Conservation (phyloP, 306 rosid species). For the Fragaria iinumae region DNA sequence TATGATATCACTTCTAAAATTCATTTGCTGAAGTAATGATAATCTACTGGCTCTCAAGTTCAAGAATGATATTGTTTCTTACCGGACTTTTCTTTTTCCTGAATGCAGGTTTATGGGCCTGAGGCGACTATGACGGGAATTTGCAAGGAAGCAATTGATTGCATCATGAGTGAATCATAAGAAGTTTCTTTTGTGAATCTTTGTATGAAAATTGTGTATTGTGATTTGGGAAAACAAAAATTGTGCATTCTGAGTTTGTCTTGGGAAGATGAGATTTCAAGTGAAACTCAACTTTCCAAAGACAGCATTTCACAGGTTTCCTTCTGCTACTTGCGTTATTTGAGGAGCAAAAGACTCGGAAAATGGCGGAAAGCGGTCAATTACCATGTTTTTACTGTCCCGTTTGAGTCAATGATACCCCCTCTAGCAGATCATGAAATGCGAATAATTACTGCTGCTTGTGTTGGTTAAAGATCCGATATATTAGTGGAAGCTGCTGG, state of each 20-base stretch:
- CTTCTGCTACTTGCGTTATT: background rate
- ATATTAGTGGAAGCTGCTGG: background rate
- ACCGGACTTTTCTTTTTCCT: background rate
- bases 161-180: constrained; percentile 54
- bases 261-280: background rate
- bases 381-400: background rate
- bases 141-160: constrained; percentile 85
- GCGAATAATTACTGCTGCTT: background rate
- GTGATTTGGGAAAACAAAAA: background rate
- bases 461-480: background rate
- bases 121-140: constrained; percentile 89
- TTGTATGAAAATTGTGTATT: background rate
- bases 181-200: background rate
- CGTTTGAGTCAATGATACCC: background rate
- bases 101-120: constrained; percentile 74
- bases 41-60: background rate
- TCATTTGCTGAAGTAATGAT: background rate
- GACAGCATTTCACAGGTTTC: background rate
- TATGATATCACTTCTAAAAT: background rate
- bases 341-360: background rate
- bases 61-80: background rate
- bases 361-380: background rate
- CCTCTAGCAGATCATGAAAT: background rate
- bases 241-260: constrained; percentile 13
- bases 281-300: background rate